phyloP scores from a whole-genome alignment of 352 stramenopile species.

The Pythium chondricola region DNA sequence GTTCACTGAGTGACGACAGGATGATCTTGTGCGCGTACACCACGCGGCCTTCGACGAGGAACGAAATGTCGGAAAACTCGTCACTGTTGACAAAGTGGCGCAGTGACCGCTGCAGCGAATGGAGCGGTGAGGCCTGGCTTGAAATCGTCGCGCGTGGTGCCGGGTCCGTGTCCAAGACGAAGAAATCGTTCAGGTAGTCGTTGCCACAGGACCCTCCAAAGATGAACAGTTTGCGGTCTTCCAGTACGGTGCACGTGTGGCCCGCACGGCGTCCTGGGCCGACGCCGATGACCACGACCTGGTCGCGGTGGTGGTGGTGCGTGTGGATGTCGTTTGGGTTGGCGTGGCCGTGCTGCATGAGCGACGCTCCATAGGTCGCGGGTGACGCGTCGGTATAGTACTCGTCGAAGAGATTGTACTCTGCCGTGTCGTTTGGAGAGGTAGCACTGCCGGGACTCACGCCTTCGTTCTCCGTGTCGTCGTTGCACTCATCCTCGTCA shows the following conservation, averaged over 20 bases:
- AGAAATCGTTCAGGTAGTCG: conserved; percentile 94
- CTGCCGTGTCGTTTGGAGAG: background rate
- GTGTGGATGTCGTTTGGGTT: conserved; percentile 60
- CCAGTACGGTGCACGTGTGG: conserved; percentile 91
- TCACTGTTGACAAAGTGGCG: conserved; percentile 89
- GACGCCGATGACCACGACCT: conserved; percentile 81
- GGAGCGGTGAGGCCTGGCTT: conserved; percentile 47
- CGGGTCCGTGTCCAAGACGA: conserved; percentile 93
- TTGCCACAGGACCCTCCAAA: conserved; percentile 91
- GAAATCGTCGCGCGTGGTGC: conserved; percentile 79
- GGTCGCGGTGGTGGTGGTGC: conserved; percentile 33
- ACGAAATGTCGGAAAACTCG: conserved; percentile 94
- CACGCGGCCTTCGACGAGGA: conserved; percentile 90
- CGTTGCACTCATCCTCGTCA: conserved; percentile 31
- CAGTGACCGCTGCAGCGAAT: conserved; percentile 69
- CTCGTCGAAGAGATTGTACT: conserved; percentile 2
- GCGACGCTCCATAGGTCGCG: too few species aligned
- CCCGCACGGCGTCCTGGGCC: conserved; percentile 87
- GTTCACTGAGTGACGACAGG: conserved; percentile 88
- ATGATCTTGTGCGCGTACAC: conserved; percentile 94
- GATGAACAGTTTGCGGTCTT: conserved; percentile 89
- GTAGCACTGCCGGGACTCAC: background rate
- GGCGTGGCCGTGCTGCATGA: conserved; percentile 17
- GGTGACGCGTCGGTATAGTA: conserved; percentile 5
- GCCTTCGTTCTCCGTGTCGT: conserved; percentile 24